phyloP scores from a whole-genome alignment of 2,329 filamentous ascomycete species.

The Xylaria sp. region DNA sequence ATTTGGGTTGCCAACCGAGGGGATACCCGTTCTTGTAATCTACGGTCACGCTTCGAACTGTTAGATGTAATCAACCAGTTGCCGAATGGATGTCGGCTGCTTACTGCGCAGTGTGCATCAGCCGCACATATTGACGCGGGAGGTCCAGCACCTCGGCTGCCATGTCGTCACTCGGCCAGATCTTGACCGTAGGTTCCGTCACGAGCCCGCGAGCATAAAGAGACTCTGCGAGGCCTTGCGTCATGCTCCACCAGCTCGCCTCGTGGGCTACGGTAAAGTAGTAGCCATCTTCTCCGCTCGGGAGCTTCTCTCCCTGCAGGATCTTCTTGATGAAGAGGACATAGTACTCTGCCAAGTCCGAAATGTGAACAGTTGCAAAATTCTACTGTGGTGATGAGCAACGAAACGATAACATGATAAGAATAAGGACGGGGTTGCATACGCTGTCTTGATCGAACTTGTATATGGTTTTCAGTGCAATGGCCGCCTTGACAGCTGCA shows the following conservation, averaged over 20 bases:
- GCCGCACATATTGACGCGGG: constrained; percentile 43
- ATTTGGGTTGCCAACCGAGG: constrained; percentile 47
- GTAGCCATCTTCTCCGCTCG: constrained; percentile 48
- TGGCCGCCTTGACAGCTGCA: constrained; percentile 45
- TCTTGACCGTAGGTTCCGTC: constrained; percentile 34
- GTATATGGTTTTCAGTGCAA: constrained; percentile 45
- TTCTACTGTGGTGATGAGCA: constrained; percentile 30
- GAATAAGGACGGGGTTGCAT: not conserved
- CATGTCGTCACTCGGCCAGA: constrained; percentile 48
- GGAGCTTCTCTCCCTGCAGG: constrained; percentile 42
- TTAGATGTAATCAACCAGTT: not conserved
- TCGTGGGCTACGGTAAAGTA: constrained; percentile 49
- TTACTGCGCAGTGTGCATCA: constrained; percentile 46
- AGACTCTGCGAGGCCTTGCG: constrained; percentile 42
- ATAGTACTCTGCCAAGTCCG: constrained; percentile 48
- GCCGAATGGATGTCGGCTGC: constrained; percentile 15
- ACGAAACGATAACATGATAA: not conserved
- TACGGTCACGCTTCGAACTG: constrained; percentile 33
- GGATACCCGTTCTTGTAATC: constrained; percentile 37
- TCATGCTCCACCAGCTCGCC: constrained; percentile 45
- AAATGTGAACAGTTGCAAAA: constrained; percentile 45
- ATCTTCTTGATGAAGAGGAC: constrained; percentile 45
- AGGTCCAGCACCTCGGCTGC: constrained; percentile 48
- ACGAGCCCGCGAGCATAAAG: constrained; percentile 48
- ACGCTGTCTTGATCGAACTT: constrained; percentile 48